Conservation (phyloP, 108 stramenopile species). For the Pseudonitzschia multistriata region DNA sequence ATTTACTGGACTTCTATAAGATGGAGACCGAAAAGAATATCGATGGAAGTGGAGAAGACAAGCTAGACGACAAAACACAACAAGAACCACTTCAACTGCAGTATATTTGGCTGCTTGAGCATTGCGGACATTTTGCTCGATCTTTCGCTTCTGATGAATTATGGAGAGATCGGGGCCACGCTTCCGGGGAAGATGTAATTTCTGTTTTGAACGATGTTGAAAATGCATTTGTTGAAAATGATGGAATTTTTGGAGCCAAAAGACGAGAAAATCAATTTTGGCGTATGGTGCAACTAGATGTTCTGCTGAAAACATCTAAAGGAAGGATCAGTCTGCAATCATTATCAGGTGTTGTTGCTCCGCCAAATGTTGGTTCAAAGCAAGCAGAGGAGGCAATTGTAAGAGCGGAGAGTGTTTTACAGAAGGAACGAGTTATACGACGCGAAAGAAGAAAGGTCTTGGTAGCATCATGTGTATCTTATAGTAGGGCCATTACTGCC, state of each 20-base stretch:
- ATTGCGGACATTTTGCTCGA: conserved; percentile 86
- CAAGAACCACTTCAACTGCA: conserved; percentile 57
- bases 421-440: conserved; percentile 55
- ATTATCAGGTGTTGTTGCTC: conserved; percentile 21
- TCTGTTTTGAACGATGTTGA: conserved; percentile 42
- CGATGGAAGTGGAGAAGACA: neutral
- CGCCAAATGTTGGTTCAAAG: neutral
- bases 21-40: neutral
- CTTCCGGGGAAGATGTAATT: conserved; percentile 59
- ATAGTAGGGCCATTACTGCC: conserved; percentile 57
- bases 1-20: conserved; percentile 40
- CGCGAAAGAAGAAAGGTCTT: conserved; percentile 71
- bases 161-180: conserved; percentile 77
- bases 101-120: conserved; percentile 80
- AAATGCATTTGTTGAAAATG: conserved; percentile 24
- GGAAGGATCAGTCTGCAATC: conserved; percentile 25
- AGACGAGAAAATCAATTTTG: neutral
- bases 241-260: neutral
- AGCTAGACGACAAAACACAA: conserved; percentile 15
- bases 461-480: conserved; percentile 70
- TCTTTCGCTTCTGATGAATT: conserved; percentile 79
- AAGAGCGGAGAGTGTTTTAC: conserved; percentile 42
- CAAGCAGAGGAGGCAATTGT: neutral
- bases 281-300: conserved; percentile 2
- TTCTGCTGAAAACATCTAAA: conserved; percentile 16